These are phyloP conservation scores for Bothriochloa decipiens DNA, from an alignment of 176 grass and related monocot genomes.

Conservation along the genomic window DNA sequence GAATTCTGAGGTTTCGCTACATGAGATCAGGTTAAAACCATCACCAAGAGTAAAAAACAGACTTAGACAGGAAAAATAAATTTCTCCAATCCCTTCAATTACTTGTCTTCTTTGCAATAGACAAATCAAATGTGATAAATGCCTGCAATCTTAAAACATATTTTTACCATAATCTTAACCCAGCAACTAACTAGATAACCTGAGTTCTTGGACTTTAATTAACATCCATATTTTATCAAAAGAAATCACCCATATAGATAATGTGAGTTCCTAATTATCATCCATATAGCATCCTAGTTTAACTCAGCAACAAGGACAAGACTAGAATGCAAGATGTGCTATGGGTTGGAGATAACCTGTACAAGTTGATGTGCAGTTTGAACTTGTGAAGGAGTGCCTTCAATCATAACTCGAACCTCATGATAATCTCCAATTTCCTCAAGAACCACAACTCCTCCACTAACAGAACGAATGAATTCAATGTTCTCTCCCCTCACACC, in stretches of 20 bases:
- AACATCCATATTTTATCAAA: too few relatives aligned
- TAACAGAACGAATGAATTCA: conserved; percentile 57
- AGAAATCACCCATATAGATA: too few relatives aligned
- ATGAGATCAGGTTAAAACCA: not conserved
- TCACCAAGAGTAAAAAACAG: not conserved
- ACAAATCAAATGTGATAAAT: not conserved
- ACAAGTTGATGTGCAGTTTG: conserved; percentile 70
- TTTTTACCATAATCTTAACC: not conserved
- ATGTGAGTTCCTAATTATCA: not conserved
- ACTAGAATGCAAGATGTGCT: not conserved
- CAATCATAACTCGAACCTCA: conserved; percentile 67
- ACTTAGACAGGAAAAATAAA: not conserved
- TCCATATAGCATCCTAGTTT: not conserved
- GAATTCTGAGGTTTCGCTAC: not conserved
- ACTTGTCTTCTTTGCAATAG: not conserved
- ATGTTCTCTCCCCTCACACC: conserved; percentile 65
- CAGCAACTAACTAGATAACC: not conserved
- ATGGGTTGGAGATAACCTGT: conserved; percentile 51
- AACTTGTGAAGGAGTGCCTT: conserved; percentile 75
- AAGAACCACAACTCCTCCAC: conserved; percentile 66
- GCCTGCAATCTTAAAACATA: not conserved
- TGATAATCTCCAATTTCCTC: conserved; percentile 55
- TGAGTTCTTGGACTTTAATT: not conserved
- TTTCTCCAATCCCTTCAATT: not conserved
- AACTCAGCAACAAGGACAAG: conserved; percentile 13